A percentile compares a stretch with the other conserved stretches of the same genome.
phyloP scores from a whole-genome alignment of 257 asterid genomes.

The Anisodus acutangulus region DNA sequence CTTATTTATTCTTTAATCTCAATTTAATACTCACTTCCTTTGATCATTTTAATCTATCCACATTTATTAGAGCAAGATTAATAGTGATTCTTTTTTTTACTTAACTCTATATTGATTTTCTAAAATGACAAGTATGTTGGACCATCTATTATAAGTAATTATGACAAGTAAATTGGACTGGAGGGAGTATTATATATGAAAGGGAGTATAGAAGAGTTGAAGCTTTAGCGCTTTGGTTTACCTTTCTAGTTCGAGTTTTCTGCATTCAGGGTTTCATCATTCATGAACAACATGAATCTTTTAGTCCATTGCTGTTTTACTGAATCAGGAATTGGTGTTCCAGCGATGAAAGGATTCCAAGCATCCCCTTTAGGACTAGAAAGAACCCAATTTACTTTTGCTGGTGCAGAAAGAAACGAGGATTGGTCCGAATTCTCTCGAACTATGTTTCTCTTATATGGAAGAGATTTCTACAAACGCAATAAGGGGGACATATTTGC shows the following conservation, averaged over 20 bases:
- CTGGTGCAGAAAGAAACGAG: slow-evolving; percentile 52
- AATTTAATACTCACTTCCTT: too few relatives aligned
- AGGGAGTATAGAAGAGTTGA: background rate
- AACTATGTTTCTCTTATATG: slow-evolving; percentile 37
- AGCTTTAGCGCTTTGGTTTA: slow-evolving; percentile 24
- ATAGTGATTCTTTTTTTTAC: too few relatives aligned
- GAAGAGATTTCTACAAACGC: slow-evolving; percentile 42
- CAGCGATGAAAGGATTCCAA: slow-evolving; percentile 68
- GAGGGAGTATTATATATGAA: background rate
- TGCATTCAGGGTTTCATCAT: slow-evolving; percentile 34
- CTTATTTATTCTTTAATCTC: too few relatives aligned
- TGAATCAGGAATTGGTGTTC: slow-evolving; percentile 52
- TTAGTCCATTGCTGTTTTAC: slow-evolving; percentile 71
- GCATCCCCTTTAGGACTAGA: slow-evolving; percentile 60
- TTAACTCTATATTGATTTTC: too few relatives aligned
- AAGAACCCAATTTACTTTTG: slow-evolving; percentile 75
- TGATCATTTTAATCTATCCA: too few relatives aligned
- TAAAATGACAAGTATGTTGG: too few relatives aligned
- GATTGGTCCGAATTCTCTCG: slow-evolving; percentile 39
- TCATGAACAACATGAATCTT: slow-evolving; percentile 59
- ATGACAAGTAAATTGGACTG: too few relatives aligned
- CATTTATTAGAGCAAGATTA: too few relatives aligned
- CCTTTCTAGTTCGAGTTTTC: slow-evolving; percentile 40
- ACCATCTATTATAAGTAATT: background rate
- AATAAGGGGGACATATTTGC: background rate